Evolutionary conservation across 2,329 filamentous ascomycete genomes (phyloP).

Genomic region (Dryadomyces quercivorus): DNA sequence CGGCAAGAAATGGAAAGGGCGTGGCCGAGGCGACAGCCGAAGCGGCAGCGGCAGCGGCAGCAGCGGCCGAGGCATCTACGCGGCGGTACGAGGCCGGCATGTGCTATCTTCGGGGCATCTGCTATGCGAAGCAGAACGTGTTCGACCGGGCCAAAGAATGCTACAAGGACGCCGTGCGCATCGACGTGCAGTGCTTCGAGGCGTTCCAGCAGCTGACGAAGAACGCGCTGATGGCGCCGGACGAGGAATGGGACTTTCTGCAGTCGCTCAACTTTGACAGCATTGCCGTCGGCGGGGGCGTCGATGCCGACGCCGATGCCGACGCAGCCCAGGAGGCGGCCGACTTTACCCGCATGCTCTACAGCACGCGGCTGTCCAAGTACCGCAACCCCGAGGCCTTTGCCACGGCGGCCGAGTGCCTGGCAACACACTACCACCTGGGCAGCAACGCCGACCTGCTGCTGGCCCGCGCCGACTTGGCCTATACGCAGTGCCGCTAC

Average conservation of each 20-base stretch:
- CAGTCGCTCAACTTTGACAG: constrained; percentile 84
- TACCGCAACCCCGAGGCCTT: constrained; percentile 82
- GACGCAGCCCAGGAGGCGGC: constrained; percentile 67
- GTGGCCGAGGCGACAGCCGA: constrained; percentile 1
- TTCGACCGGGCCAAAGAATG: constrained; percentile 96
- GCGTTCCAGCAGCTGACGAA: constrained; percentile 97
- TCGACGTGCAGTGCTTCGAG: constrained; percentile 97
- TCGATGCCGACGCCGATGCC: constrained; percentile 50
- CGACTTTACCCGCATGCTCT: constrained; percentile 90
- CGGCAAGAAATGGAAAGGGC: neutral
- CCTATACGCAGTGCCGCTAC: constrained; percentile 93
- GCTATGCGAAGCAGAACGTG: constrained; percentile 93
- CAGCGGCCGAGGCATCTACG: constrained; percentile 27
- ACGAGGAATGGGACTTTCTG: constrained; percentile 82
- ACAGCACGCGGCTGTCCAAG: constrained; percentile 89
- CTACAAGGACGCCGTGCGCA: constrained; percentile 93
- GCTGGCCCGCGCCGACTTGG: constrained; percentile 75
- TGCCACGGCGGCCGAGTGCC: constrained; percentile 72
- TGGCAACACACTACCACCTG: constrained; percentile 89
- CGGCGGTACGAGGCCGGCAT: constrained; percentile 89
- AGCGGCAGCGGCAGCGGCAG: constrained; percentile 5
- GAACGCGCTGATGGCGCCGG: constrained; percentile 80
- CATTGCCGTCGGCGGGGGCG: constrained; percentile 54
- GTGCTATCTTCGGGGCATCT: constrained; percentile 89
- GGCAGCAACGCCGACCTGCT: constrained; percentile 79